phyloP scores from a whole-genome alignment of 2,329 filamentous ascomycete genomes.

The Penicillium sp. region DNA sequence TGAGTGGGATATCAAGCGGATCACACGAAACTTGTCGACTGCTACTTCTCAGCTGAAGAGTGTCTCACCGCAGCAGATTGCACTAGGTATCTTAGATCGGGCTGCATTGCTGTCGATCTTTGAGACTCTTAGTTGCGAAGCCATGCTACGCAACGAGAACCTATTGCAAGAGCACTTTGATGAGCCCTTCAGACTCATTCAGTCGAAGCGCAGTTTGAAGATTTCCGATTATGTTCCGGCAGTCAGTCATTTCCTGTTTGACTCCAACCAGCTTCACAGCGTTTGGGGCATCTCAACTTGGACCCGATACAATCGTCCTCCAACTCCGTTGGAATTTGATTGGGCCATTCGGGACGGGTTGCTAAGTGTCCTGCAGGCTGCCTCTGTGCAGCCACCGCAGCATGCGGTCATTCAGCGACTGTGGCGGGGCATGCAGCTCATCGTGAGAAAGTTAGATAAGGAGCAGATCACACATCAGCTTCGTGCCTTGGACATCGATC shows the following conservation, averaged over 20 bases:
- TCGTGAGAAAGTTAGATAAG: conserved; percentile 70
- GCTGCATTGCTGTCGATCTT: conserved; percentile 76
- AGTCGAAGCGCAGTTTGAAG: conserved; percentile 74
- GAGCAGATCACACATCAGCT: conserved; percentile 74
- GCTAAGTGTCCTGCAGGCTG: conserved; percentile 61
- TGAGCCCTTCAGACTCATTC: conserved; percentile 75
- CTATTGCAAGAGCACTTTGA: conserved; percentile 65
- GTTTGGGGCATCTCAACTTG: conserved; percentile 69
- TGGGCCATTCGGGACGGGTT: conserved; percentile 79
- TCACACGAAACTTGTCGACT: conserved; percentile 58
- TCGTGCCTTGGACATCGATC: conserved; percentile 71
- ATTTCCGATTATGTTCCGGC: conserved; percentile 74
- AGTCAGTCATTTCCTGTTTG: conserved; percentile 81
- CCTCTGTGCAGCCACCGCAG: conserved; percentile 55
- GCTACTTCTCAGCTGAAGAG: conserved; percentile 55
- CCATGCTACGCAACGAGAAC: conserved; percentile 63
- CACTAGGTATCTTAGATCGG: conserved; percentile 51
- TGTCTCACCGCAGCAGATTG: conserved; percentile 51
- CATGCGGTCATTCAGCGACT: conserved; percentile 63
- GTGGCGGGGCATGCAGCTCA: conserved; percentile 73
- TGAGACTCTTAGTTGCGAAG: conserved; percentile 80
- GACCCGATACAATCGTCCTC: conserved; percentile 60
- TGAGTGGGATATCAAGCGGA: conserved; percentile 59
- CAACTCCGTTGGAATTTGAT: conserved; percentile 75
- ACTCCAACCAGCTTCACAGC: conserved; percentile 60